These are phyloP conservation scores for Ilyonectria robusta DNA, from an alignment of 2,329 filamentous ascomycete species.

Conservation along the genomic window DNA sequence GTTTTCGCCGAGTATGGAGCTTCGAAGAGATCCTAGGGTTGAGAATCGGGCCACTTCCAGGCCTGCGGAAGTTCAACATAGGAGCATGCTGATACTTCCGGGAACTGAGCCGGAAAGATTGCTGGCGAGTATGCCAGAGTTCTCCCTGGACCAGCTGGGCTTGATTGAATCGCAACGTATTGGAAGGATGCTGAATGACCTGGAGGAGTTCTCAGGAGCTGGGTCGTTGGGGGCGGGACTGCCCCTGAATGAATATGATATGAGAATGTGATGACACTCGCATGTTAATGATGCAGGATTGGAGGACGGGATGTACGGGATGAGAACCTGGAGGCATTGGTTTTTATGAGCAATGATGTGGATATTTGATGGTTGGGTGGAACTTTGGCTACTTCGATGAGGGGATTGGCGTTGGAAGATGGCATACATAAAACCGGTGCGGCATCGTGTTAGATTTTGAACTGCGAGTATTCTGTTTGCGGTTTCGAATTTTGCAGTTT, in stretches of 20 bases:
- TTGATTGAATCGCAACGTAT: conserved; percentile 39
- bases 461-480: conserved; percentile 3
- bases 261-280: neutral
- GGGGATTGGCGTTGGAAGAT: conserved; percentile 12
- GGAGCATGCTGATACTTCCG: conserved; percentile 37
- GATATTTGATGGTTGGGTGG: conserved; percentile 1
- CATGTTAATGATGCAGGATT: neutral
- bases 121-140: neutral
- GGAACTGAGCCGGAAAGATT: conserved; percentile 14
- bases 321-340: neutral
- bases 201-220: conserved; percentile 44
- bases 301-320: neutral
- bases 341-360: conserved; percentile 18
- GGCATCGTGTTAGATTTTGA: conserved; percentile 11
- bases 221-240: conserved; percentile 31
- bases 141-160: conserved; percentile 21
- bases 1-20: conserved; percentile 10
- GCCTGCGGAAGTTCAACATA: neutral
- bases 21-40: conserved; percentile 15
- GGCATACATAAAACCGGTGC: conserved; percentile 1
- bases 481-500: neutral
- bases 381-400: neutral
- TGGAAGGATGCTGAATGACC: conserved; percentile 41
- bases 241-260: conserved; percentile 11
- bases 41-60: conserved; percentile 17